Evolutionary conservation across 352 stramenopile species (phyloP).

Genomic region (Globisporangium nunn): DNA sequence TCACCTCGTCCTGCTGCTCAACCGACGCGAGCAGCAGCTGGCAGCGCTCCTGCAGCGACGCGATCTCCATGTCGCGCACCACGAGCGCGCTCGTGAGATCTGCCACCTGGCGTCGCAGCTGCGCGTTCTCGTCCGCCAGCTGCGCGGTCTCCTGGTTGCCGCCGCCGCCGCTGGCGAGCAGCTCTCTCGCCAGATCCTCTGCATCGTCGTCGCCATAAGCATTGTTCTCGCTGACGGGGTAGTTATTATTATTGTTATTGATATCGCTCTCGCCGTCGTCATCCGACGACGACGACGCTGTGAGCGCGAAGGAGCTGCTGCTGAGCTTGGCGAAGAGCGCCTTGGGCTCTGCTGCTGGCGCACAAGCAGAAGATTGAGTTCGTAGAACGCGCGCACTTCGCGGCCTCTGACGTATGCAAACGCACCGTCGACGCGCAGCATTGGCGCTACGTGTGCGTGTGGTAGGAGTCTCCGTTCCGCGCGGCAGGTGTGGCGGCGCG

Average conservation of each 20-base stretch:
- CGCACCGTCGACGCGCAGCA: background rate
- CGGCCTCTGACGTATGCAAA: too few species aligned
- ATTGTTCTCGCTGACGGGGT: background rate
- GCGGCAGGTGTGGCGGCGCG: too few species aligned
- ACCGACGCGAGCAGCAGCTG: conserved; percentile 49
- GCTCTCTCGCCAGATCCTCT: conserved; percentile 15
- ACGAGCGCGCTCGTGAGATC: conserved; percentile 67
- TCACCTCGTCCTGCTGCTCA: conserved; percentile 71
- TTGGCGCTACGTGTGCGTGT: background rate
- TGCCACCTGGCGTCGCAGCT: conserved; percentile 41
- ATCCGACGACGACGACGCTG: conserved; percentile 16
- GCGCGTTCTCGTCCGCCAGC: conserved; percentile 35
- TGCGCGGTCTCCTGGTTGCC: conserved; percentile 17
- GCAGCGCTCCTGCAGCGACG: conserved; percentile 53
- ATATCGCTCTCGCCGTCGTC: background rate
- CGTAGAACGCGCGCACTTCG: too few species aligned
- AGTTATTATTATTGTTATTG: conserved; percentile 9
- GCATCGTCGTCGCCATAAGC: background rate
- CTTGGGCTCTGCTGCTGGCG: background rate
- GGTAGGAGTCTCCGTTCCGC: too few species aligned
- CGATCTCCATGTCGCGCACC: conserved; percentile 70
- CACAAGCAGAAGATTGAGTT: too few species aligned
- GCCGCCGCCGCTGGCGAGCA: conserved; percentile 5
- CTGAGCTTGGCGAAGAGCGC: conserved; percentile 3
- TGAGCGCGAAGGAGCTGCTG: conserved; percentile 11